A percentile compares a stretch with the other conserved stretches of the same genome.
Conservation (phyloP, 768 basidiomycete genomes). For the Phylloporus rhodoxanthus region DNA sequence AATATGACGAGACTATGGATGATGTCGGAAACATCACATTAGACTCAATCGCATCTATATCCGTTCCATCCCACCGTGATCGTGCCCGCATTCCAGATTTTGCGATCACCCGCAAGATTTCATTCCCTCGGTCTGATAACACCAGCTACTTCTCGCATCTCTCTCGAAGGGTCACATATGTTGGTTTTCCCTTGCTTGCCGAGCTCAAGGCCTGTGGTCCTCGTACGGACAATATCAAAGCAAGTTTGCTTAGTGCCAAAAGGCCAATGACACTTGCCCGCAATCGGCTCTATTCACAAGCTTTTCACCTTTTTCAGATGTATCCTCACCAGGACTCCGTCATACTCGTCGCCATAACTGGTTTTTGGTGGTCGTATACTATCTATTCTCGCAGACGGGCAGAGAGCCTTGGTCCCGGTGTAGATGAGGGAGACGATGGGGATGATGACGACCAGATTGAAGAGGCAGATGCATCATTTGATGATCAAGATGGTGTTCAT, state of each 20-base stretch:
- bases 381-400: too few relatives aligned
- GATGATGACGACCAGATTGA: background rate
- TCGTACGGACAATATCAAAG: too few relatives aligned
- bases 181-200: background rate
- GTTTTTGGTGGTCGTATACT: background rate
- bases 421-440: background rate
- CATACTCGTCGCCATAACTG: background rate
- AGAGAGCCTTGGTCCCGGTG: too few relatives aligned
- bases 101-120: background rate
- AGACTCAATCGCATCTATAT: background rate
- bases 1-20: background rate
- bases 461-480: background rate
- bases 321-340: background rate
- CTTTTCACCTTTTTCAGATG: background rate
- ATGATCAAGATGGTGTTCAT: background rate
- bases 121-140: background rate
- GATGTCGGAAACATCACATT: background rate
- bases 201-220: background rate
- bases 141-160: background rate
- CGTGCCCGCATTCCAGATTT: background rate
- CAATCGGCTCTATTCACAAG: background rate
- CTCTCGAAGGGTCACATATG: background rate
- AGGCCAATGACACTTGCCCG: background rate
- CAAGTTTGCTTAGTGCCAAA: too few relatives aligned
- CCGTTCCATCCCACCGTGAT: background rate